Conservation (phyloP, 78 protist species). For the Dictyostelium capitatum region DNA sequence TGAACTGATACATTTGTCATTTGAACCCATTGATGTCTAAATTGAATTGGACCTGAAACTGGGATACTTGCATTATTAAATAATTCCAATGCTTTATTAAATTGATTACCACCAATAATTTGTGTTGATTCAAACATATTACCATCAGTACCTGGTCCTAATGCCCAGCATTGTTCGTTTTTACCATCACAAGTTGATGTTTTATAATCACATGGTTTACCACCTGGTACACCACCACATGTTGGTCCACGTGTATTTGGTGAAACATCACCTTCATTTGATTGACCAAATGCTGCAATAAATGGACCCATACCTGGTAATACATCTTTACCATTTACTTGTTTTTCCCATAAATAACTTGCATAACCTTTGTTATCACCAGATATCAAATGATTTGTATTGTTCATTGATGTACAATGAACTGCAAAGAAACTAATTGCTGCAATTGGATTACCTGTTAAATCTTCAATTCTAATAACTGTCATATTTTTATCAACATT, state of each 20-base stretch:
- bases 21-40: slow-evolving; percentile 61
- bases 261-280: slow-evolving; percentile 88
- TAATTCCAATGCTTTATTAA: slow-evolving; percentile 65
- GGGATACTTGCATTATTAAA: slow-evolving; percentile 23
- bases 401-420: slow-evolving; percentile 88
- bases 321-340: slow-evolving; percentile 8
- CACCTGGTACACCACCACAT: slow-evolving; percentile 66
- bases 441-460: slow-evolving; percentile 79
- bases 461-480: slow-evolving; percentile 62
- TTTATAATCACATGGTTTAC: slow-evolving; percentile 67
- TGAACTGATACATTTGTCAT: slow-evolving; percentile 66
- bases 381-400: slow-evolving; percentile 83
- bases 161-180: slow-evolving; percentile 66
- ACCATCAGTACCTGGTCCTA: slow-evolving; percentile 79
- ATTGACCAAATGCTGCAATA: slow-evolving; percentile 88
- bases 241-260: slow-evolving; percentile 88
- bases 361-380: slow-evolving; percentile 94
- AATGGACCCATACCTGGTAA: slow-evolving; percentile 86
- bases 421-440: slow-evolving; percentile 81
- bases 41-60: slow-evolving; percentile 70
- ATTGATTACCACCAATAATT: slow-evolving; percentile 85
- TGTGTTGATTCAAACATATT: slow-evolving; percentile 80
- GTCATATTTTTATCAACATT: slow-evolving; percentile 86
- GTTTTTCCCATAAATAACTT: slow-evolving; percentile 78
- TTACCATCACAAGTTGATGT: slow-evolving; percentile 80